Percentiles rank a stretch among this genome's conserved stretches.
Evolutionary conservation across 1,284 basidiomycete genomes (phyloP).

Genomic region (Malassezia equina): DNA sequence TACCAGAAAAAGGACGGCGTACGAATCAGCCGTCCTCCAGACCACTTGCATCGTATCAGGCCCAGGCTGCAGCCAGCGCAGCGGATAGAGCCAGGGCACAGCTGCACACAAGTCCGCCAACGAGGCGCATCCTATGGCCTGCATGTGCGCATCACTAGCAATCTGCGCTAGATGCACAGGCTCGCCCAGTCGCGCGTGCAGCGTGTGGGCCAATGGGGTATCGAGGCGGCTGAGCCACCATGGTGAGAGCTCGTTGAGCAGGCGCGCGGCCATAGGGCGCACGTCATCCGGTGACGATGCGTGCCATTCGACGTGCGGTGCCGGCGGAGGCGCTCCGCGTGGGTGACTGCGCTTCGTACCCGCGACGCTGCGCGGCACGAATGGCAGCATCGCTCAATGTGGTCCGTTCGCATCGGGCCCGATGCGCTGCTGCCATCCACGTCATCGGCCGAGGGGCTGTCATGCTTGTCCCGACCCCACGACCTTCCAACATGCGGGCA

Average conservation of each 20-base stretch:
- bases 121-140: neutral
- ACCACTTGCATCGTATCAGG: neutral
- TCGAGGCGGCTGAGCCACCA: neutral
- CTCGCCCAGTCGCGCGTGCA: neutral
- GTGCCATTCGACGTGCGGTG: neutral
- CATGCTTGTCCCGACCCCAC: neutral
- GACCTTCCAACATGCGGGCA: conserved; percentile 4
- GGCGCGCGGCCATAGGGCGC: neutral
- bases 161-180: conserved; percentile 3
- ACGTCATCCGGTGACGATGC: neutral
- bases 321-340: neutral
- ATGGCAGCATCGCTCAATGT: conserved; percentile 8
- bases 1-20: conserved; percentile 6
- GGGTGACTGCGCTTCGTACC: conserved; percentile 14
- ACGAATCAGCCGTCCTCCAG: neutral
- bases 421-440: neutral
- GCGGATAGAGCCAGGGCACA: neutral
- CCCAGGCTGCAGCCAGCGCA: neutral
- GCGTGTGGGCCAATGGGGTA: neutral
- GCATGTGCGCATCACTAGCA: neutral
- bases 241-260: conserved; percentile 11
- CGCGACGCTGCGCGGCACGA: conserved; percentile 17
- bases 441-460: conserved; percentile 3
- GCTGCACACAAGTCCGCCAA: conserved; percentile 1
- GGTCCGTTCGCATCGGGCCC: neutral